Percentiles rank a stretch among this genome's conserved stretches.
phyloP scores from a whole-genome alignment of 345 rosid genomes.

The Pugionium dolabratum region DNA sequence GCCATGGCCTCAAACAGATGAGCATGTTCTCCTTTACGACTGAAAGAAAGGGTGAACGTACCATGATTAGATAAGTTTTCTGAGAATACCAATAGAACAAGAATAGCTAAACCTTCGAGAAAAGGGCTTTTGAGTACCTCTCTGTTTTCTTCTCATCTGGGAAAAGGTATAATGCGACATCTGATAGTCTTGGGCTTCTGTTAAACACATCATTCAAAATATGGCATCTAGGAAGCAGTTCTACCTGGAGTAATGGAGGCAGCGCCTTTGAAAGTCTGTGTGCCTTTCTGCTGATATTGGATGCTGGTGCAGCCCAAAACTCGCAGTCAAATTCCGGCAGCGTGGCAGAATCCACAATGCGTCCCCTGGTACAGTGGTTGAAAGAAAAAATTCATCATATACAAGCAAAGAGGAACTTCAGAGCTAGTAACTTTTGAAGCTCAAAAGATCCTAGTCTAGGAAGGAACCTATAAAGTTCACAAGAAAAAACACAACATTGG shows the following conservation, averaged over 20 bases:
- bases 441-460: slow-evolving; percentile 21
- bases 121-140: slow-evolving; percentile 46
- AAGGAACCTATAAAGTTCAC: slow-evolving; percentile 8
- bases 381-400: slow-evolving; percentile 29
- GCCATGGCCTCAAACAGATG: slow-evolving; percentile 46
- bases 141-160: slow-evolving; percentile 45
- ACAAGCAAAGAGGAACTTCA: slow-evolving; percentile 14
- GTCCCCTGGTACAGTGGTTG: slow-evolving; percentile 50
- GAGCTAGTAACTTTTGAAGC: slow-evolving; percentile 5
- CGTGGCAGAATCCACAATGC: slow-evolving; percentile 43
- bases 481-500: not conserved
- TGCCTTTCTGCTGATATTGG: slow-evolving; percentile 46
- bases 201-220: slow-evolving; percentile 38
- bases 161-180: slow-evolving; percentile 56
- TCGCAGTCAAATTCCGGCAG: slow-evolving; percentile 45
- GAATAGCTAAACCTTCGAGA: slow-evolving; percentile 18
- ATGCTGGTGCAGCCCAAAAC: slow-evolving; percentile 54
- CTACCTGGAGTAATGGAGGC: slow-evolving; percentile 51
- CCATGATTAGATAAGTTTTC: slow-evolving; percentile 1
- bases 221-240: slow-evolving; percentile 46
- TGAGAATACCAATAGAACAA: slow-evolving; percentile 7
- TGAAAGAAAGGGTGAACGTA: slow-evolving; percentile 21
- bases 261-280: slow-evolving; percentile 45
- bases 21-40: slow-evolving; percentile 36
- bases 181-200: slow-evolving; percentile 44